Evolutionary conservation across 148 eudicot genomes (phyloP).

Genomic region (Cornus controversa): DNA sequence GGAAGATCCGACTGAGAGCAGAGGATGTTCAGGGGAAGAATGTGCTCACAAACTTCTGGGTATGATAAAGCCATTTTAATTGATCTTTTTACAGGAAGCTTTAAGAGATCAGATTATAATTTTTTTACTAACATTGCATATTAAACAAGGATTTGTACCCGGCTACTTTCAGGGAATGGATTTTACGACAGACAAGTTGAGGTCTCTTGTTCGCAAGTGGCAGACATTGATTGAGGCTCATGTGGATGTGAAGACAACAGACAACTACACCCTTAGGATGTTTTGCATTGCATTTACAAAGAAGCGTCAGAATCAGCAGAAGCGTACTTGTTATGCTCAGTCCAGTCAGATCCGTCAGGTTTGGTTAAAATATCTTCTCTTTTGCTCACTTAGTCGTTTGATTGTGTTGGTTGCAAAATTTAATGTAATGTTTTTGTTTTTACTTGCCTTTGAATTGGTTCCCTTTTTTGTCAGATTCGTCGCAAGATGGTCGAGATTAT

Average conservation of each 20-base stretch:
- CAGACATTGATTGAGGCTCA: slow-evolving; percentile 79
- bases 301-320: slow-evolving; percentile 75
- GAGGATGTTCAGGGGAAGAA: slow-evolving; percentile 82
- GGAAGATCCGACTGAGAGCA: slow-evolving; percentile 77
- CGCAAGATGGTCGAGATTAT: slow-evolving; percentile 89
- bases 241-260: slow-evolving; percentile 84
- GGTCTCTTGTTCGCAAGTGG: slow-evolving; percentile 81
- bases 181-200: slow-evolving; percentile 69
- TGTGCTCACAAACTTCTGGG: slow-evolving; percentile 79
- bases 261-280: slow-evolving; percentile 62
- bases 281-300: slow-evolving; percentile 85
- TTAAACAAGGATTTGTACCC: background rate
- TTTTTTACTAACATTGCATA: too few relatives aligned
- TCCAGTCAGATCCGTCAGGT: slow-evolving; percentile 78
- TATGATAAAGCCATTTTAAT: slow-evolving; percentile 18
- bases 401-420: slow-evolving; percentile 1
- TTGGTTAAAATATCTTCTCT: background rate
- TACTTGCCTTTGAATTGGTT: background rate
- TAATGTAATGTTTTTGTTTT: background rate
- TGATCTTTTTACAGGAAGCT: background rate
- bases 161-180: slow-evolving; percentile 54
- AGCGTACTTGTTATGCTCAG: slow-evolving; percentile 72
- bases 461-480: slow-evolving; percentile 49
- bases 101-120: background rate
- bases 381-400: background rate